These are phyloP conservation scores for Chlamydomonas asymmetrica DNA, from an alignment of 139 green algal genomes.

Conservation along the genomic window DNA sequence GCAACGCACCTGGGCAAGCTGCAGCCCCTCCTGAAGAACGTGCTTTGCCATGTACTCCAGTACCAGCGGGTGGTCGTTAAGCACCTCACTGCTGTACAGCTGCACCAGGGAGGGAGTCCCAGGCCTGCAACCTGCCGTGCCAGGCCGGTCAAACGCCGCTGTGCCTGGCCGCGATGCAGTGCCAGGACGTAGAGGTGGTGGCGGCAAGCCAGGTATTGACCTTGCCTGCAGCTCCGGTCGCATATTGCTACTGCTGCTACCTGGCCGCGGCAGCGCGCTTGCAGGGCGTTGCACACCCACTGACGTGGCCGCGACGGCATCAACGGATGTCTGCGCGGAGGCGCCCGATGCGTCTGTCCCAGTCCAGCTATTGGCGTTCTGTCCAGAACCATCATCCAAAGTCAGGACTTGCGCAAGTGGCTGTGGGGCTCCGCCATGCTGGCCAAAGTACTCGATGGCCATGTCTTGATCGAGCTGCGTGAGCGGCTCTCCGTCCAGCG, in stretches of 20 bases:
- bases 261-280: too few relatives aligned
- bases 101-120: conserved; percentile 4
- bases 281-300: too few relatives aligned
- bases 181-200: background rate
- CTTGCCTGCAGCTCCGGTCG: too few relatives aligned
- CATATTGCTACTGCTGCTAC: too few relatives aligned
- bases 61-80: conserved; percentile 45
- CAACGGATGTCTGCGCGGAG: too few relatives aligned
- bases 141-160: background rate
- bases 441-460: conserved; percentile 24
- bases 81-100: conserved; percentile 26
- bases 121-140: background rate
- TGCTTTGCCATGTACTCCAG: conserved; percentile 47
- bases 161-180: conserved; percentile 1
- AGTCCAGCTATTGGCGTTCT: too few relatives aligned
- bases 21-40: conserved; percentile 34
- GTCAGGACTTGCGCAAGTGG: conserved; percentile 21
- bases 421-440: conserved; percentile 7
- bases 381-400: conserved; percentile 18
- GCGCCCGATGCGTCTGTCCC: too few relatives aligned
- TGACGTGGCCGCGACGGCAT: too few relatives aligned
- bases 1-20: background rate
- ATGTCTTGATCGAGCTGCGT: conserved; percentile 32
- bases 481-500: conserved; percentile 23
- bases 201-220: background rate